Conservation (phyloP, 1,139 yeast genomes). For the Candida gigantensis region DNA sequence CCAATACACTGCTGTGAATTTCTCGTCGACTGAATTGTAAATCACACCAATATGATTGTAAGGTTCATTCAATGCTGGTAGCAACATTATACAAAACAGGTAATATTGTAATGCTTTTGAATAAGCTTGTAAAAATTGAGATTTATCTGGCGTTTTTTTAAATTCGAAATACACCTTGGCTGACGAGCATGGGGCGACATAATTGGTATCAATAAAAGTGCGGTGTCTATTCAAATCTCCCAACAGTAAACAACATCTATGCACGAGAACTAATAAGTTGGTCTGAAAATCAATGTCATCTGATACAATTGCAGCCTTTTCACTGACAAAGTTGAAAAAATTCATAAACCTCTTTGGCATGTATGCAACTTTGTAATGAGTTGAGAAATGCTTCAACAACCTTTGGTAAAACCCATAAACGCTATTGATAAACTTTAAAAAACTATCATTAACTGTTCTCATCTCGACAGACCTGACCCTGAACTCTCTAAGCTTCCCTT, state of each 20-base stretch:
- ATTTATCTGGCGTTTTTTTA: slow-evolving; percentile 35
- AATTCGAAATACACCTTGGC: slow-evolving; percentile 35
- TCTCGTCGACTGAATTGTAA: slow-evolving; percentile 38
- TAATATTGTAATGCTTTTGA: slow-evolving; percentile 47
- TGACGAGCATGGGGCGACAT: slow-evolving; percentile 38
- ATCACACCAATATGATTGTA: slow-evolving; percentile 67
- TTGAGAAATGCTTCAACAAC: slow-evolving; percentile 37
- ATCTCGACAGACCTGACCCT: slow-evolving; percentile 51
- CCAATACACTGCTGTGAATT: slow-evolving; percentile 41
- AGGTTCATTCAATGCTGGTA: slow-evolving; percentile 70
- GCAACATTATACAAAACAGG: slow-evolving; percentile 50
- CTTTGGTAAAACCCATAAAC: slow-evolving; percentile 48
- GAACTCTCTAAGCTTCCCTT: slow-evolving; percentile 15
- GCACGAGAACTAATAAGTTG: slow-evolving; percentile 49
- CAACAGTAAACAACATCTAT: slow-evolving; percentile 55
- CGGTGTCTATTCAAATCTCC: slow-evolving; percentile 66
- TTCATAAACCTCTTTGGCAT: slow-evolving; percentile 30
- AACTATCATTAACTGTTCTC: slow-evolving; percentile 54
- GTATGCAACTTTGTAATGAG: slow-evolving; percentile 36
- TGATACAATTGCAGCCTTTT: slow-evolving; percentile 17
- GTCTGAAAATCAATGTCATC: slow-evolving; percentile 31
- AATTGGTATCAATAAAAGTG: slow-evolving; percentile 44
- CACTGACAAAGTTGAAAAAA: slow-evolving; percentile 23
- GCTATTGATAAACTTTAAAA: slow-evolving; percentile 48
- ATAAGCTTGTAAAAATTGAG: slow-evolving; percentile 20